Evolutionary conservation across 78 protist species (phyloP), one percentile per base, ranked within the genome.

Genomic region (Kipferlia bialata): DNA sequence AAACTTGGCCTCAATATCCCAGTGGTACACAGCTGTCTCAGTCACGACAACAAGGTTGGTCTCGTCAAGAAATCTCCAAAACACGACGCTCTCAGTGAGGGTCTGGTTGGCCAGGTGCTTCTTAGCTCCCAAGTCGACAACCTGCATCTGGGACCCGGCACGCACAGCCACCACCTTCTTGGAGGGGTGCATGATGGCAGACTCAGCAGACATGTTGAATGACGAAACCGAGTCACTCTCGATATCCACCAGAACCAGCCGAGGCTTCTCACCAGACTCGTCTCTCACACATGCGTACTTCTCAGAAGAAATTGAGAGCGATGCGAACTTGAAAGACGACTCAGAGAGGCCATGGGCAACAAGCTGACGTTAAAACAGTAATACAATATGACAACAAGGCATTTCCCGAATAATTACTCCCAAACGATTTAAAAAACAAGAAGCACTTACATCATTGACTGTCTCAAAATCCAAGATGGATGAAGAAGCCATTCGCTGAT

Each of bases 151-250:
- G n/a, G 57, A 31, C 24, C 85, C 87, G 33, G 88, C 93, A 70
- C 36, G 6, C 53, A 96, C 84, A 16, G 98, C 99, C 33, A 96
- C 72, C 45, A 96, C 80, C 67, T 85, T 80, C 54, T 79, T 62
- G 32, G 66, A 71, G 32, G 98, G 98, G 79, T 92, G 80, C 97
- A 92, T 89, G 58, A 94, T 87, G 45, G 97, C 96, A 1, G 87
- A 66, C 39, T 92, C 98, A 0, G 98, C 91, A 16, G 60, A 64
- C 63, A 87, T 88, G 66, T 41, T 41, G 48, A 41, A 41, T 5
- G 48, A 13, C 22, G 5, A 13, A 41, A 10, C 10, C 48, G 5
- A 5, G 5, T 41, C 22, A 5, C 22, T 41, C 22, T 10, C 48
- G 48, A 41, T 5, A 41, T 41, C 48, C 5, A 41, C 48, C 5